Conservation (phyloP, 1,284 basidiomycete species). For the Ustilago loliicola region DNA sequence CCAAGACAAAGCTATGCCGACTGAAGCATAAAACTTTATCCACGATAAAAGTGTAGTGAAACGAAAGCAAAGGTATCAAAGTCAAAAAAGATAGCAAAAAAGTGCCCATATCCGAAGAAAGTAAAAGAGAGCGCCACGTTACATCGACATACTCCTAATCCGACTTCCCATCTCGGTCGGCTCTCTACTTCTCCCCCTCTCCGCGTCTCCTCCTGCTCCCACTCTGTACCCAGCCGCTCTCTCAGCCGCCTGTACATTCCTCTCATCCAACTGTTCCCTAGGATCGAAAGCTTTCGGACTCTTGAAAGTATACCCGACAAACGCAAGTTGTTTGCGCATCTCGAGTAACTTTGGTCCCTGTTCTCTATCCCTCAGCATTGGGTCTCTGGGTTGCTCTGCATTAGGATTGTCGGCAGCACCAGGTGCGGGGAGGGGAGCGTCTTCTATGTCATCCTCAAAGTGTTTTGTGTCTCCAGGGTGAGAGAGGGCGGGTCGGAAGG, state of each 20-base stretch:
- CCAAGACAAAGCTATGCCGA: too few relatives aligned
- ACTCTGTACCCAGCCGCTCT: constrained; percentile 20
- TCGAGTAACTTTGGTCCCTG: constrained; percentile 88
- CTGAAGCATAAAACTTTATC: too few relatives aligned
- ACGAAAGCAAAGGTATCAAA: too few relatives aligned
- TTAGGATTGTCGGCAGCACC: constrained; percentile 79
- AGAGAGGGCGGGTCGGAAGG: constrained; percentile 85
- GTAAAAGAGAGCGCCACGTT: too few relatives aligned
- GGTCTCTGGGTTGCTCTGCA: constrained; percentile 84
- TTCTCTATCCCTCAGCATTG: constrained; percentile 83
- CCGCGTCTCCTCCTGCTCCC: constrained; percentile 12
- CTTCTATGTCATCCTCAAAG: constrained; percentile 82
- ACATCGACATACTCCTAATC: constrained; percentile 67
- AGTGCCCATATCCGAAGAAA: too few relatives aligned
- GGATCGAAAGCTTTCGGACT: constrained; percentile 62
- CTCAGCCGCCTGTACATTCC: constrained; percentile 50
- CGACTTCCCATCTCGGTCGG: constrained; percentile 54
- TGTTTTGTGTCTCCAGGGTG: constrained; percentile 68
- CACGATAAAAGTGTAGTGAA: too few relatives aligned
- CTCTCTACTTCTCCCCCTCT: constrained; percentile 31
- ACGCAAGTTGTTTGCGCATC: constrained; percentile 89
- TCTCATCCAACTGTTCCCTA: constrained; percentile 50
- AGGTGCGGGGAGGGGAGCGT: constrained; percentile 86
- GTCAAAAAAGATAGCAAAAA: too few relatives aligned
- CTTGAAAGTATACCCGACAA: constrained; percentile 74